These are phyloP conservation scores for Onygena corvina DNA, from an alignment of 2,329 filamentous ascomycete genomes.

Conservation along the genomic window DNA sequence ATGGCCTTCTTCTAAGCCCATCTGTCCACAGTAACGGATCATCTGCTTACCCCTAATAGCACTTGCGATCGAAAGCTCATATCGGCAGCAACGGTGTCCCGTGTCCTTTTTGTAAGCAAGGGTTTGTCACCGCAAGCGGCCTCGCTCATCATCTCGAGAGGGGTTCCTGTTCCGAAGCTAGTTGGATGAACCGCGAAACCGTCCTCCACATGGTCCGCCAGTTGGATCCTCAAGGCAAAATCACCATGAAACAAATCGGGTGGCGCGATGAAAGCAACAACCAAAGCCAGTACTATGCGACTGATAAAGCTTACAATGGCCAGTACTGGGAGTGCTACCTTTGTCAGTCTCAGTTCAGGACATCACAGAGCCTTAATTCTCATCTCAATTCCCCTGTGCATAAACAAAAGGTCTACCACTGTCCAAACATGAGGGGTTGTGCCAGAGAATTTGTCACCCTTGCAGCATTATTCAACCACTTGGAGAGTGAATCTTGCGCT, in stretches of 20 bases:
- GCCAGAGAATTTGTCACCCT: conserved; percentile 29
- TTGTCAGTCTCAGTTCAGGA: conserved; percentile 38
- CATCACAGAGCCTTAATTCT: conserved; percentile 23
- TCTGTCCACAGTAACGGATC: background rate
- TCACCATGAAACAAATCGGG: conserved; percentile 43
- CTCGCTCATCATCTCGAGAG: conserved; percentile 46
- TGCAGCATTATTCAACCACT: conserved; percentile 35
- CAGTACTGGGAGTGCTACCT: conserved; percentile 42
- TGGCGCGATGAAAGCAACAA: conserved; percentile 28
- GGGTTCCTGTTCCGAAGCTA: conserved; percentile 40
- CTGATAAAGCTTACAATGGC: conserved; percentile 36
- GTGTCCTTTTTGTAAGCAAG: conserved; percentile 46
- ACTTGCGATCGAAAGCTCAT: conserved; percentile 39
- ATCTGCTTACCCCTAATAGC: conserved; percentile 29
- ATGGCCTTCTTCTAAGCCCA: too few species aligned
- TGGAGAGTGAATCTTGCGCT: conserved; percentile 36
- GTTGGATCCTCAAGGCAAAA: conserved; percentile 37
- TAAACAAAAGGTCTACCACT: conserved; percentile 38
- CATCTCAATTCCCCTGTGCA: conserved; percentile 18
- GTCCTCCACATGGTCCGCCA: conserved; percentile 38
- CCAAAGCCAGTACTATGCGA: conserved; percentile 29
- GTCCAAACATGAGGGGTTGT: conserved; percentile 30
- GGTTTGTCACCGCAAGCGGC: conserved; percentile 42
- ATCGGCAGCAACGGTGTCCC: conserved; percentile 21
- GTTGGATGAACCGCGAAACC: conserved; percentile 36